phyloP scores from a whole-genome alignment of 345 rosid species.

The Rhizophora mangle region DNA sequence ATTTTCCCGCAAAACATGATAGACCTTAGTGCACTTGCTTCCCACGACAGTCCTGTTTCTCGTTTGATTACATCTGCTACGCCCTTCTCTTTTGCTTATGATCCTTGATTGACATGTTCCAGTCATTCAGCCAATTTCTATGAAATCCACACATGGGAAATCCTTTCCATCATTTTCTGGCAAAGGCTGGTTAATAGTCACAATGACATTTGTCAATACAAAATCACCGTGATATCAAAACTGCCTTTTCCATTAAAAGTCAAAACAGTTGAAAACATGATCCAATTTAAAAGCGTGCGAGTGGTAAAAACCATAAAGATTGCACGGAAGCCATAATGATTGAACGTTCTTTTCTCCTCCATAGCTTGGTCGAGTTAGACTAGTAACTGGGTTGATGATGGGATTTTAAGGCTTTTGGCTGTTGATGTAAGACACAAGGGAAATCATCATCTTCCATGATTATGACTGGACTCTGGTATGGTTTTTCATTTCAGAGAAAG shows the following conservation, averaged over 20 bases:
- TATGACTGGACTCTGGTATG: no score
- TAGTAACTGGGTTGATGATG: background rate
- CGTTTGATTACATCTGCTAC: no score
- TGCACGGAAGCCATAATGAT: background rate
- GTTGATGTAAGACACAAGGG: background rate
- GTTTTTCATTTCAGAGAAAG: no score
- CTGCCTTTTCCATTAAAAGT: background rate
- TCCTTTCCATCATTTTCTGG: background rate
- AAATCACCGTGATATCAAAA: background rate
- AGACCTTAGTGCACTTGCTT: background rate
- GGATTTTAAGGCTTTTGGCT: background rate
- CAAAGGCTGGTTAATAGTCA: no score
- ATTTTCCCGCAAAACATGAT: background rate
- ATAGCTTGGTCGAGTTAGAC: slow-evolving; percentile 2
- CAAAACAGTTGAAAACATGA: background rate
- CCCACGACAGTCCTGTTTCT: no score
- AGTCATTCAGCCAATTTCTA: no score
- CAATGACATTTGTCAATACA: no score
- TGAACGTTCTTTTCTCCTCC: slow-evolving; percentile 9
- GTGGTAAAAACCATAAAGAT: background rate
- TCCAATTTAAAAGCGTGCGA: slow-evolving; percentile 3
- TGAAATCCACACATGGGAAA: background rate
- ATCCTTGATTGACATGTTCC: no score
- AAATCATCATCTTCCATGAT: no score
- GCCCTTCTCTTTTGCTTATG: no score